Conservation (phyloP, 768 basidiomycete genomes). For the Leccinum subtestaceum region DNA sequence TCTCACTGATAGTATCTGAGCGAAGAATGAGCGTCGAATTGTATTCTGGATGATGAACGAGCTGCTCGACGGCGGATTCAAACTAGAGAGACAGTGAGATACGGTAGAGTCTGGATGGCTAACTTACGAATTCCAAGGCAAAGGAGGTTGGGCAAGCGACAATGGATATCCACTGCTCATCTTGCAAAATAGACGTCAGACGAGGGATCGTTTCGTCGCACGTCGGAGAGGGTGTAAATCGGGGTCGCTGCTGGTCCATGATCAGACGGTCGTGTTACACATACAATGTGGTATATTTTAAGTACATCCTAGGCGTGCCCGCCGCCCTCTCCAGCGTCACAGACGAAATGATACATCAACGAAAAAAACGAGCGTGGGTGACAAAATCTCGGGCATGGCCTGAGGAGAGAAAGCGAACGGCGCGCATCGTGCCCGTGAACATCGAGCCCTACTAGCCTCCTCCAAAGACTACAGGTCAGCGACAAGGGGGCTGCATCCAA, state of each 20-base stretch:
- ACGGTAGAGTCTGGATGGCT: not conserved
- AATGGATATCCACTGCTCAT: slow-evolving; percentile 33
- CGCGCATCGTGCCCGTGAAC: not conserved
- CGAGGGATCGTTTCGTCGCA: slow-evolving; percentile 1
- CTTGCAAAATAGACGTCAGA: slow-evolving; percentile 1
- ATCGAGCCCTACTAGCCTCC: slow-evolving; percentile 6
- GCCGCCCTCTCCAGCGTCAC: not conserved
- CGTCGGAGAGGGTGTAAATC: slow-evolving; percentile 22
- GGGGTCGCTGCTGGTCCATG: slow-evolving; percentile 14
- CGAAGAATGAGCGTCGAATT: slow-evolving; percentile 89
- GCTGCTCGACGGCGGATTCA: slow-evolving; percentile 62
- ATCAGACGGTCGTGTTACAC: not conserved
- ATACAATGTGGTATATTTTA: slow-evolving; percentile 12
- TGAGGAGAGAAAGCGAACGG: slow-evolving; percentile 20
- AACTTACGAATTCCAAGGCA: slow-evolving; percentile 41
- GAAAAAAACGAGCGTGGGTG: slow-evolving; percentile 24
- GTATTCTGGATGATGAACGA: slow-evolving; percentile 88
- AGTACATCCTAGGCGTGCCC: slow-evolving; percentile 17
- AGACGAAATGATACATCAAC: slow-evolving; percentile 22
- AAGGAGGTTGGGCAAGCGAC: slow-evolving; percentile 43
- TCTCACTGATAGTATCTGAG: slow-evolving; percentile 57
- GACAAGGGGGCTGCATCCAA: slow-evolving; percentile 23
- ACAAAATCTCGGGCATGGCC: slow-evolving; percentile 10
- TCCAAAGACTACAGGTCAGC: slow-evolving; percentile 1
- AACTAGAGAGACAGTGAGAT: slow-evolving; percentile 51